Evolutionary conservation across 1,139 yeast species (phyloP), one percentile per base, ranked within the genome.

Genomic region (Candida pseudoviswanathii): DNA sequence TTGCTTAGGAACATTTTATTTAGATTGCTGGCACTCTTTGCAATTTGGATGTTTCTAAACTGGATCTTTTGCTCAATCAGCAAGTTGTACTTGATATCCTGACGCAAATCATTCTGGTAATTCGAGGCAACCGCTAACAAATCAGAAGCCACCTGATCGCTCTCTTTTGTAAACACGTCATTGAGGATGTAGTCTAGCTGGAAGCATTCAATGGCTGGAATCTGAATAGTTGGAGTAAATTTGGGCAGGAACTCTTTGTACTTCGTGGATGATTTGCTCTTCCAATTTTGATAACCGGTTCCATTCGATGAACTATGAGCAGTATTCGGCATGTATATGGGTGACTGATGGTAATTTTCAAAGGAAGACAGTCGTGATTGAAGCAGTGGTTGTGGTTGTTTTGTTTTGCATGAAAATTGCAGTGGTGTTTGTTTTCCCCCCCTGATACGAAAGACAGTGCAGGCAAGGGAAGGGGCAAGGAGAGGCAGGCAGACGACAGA

Each of bases 31-130:
- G 70, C 63, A 48, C 55, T 56, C 51, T 65, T 68, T 42, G 68
- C 75, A 36, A 66, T 62, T 48, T 63, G 66, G 43, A 70, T 65
- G 55, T 71, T 71, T 55, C 63, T 68, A 50, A 64, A 66, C 51
- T 74, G 78, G 27, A 72, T 63, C 50, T 62, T 63, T 53, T 75
- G 77, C 55, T 74, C 77, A 24, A 68, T 60, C 6, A 70, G 60
- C 41, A 77, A 56, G 47, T 71, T 69, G 37, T 58, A 62, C 44
- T 72, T 65, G 40, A 76, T 66, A 48, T 70, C 76, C 16, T 55
- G 54, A 51, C 75, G 67, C 46, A 79, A 59, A 54, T 79, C 84
- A 39, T 64, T 59, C 43, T 72, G 73, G 57, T 76, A 79, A 49
- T 69, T 70, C 11, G 58, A 41, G 2, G 73, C 59, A 4, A 75